Base-by-base conservation (phyloP, 2,329 filamentous ascomycete genomes). In the Penicillium sp. region DNA sequence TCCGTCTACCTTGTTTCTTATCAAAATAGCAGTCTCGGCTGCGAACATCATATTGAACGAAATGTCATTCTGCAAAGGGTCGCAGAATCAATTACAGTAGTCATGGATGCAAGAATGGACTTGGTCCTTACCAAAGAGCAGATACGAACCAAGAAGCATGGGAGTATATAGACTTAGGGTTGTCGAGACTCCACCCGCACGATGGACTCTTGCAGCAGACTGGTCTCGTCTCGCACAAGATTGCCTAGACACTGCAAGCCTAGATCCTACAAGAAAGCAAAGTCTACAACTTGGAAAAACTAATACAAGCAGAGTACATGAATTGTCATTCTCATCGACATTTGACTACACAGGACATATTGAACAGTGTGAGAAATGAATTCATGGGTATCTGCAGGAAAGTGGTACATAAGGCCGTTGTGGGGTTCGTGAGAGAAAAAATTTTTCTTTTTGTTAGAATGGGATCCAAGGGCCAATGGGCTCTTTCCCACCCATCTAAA, bases 321-420 rank as follows among this genome's bases (percentile, higher is more conserved):
- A 62, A 62, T 18, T 62, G 57, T 48, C 54, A 51, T 51, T 54
- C 52, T 61, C 55, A 49, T 24, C 21, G 55, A 51, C 40, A 45
- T 42, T 60, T 49, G n/a, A 51, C 48, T 54, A 55, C 46, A 49
- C 5, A 46, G 47, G 53, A 53, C 49, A 52, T 46, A 48, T 58
- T 65, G 64, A 62, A 60, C 56, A 49, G 51, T 58, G 53, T 49
- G 36, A 59, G 46, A 70, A 70, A 68, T 67, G 68, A 67, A 71
- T 71, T 71, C 69, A 71, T 68, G 68, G 69, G 69, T 71, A 71
- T 71, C 69, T 71, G 69, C 68, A 58, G 32, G 49, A 62, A 57
- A 61, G 50, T 66, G 65, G 63, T 66, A 68, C 62, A 70, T 67
- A 62, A 61, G 56, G 54, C 51, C 52, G 48, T 60, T 46, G 53